Base-by-base conservation (phyloP, 1,139 yeast genomes). In the Hyphopichia buzzinii region DNA sequence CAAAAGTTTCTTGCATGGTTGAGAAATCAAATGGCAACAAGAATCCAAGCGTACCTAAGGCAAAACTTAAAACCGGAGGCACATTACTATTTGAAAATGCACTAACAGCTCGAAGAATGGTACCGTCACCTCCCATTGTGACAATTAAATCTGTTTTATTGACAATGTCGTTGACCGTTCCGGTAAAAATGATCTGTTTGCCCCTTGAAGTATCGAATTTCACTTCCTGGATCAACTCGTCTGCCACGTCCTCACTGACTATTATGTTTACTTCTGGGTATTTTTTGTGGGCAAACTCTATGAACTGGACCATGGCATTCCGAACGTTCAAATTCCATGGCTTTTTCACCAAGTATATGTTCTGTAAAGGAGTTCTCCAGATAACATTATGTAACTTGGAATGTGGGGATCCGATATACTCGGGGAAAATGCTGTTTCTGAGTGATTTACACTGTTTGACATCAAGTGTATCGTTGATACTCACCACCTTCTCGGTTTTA, bases 121-220 rank as follows among this genome's bases (percentile, higher is more conserved):
- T 90, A 8, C 97, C 98, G 57, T 90, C 98, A 10, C 98, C 98
- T 8, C 97, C 97, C 26, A 90, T 60, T 0, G 97, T 86, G 11
- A 90, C 88, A 30, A 90, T 63, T 33, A 89, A 59, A 53, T 90
- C 97, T 2, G 81, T 72, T 42, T 72, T 72, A 29, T 55, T 46
- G 8, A 79, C 74, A 21, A 89, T 79, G 5, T 80, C 84, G 8
- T 66, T 62, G 11, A 64, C 61, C 1, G 70, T 53, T 0, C 95
- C 95, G 0, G 92, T 79, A 53, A 69, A 83, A 10, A 37, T 29
- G 10, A 29, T 35, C 5, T 8, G 38, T 29, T 3, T 32, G 13
- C 12, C 30, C 24, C 28, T 26, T 8, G 12, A 7, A 19, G 8
- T 19, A 23, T n/a, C 19, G 8, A 36, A 17, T 13, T 31, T 31